Evolutionary conservation across 2,329 filamentous ascomycete species (phyloP), one percentile per base, ranked within the genome.

Genomic region (Apiospora marii): DNA sequence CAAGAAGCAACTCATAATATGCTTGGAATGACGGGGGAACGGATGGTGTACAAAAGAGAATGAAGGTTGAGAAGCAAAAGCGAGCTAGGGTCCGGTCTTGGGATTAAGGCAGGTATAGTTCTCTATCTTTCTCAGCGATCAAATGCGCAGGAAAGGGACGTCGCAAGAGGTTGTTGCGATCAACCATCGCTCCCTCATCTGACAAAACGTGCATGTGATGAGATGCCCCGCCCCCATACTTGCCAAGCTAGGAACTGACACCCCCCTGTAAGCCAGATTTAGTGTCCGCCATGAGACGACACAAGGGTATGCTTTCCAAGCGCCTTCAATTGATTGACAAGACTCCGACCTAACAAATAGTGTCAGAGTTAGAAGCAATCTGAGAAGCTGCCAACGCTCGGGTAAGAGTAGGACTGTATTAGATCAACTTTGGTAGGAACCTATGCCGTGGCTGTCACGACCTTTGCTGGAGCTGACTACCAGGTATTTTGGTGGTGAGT

Each of bases 181-280:
- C 53, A n/a, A 64, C 19, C 19, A 10, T 19, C 14, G 22, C 16
- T 61, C 10, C 22, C 27, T 58, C 27, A 37, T 64, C 58, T 64
- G 58, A 41, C 67, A 68, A 48, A 68, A 48, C n/a, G 68, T 58
- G 68, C 68, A 70, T 70, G 68, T 70, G 68, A 70, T 70, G 68
- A 58, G 49, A 70, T 58, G 68, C 68, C 68, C 68, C 68, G 34
- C 68, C 68, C 37, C 68, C 49, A 68, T 44, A 43, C 44, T 68
- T 46, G 24, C 67, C 43, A 30, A 68, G 41, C 41, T 48, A 27
- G 34, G 22, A 41, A 41, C 10, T 24, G 58, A 41, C 19, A 14
- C 53, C 58, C 53, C 48, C 49, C 49, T 41, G 58, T 64, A 37
- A 4, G 22, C 58, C 58, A 64, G 41, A 41, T 64, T 64, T 64